These are phyloP conservation scores for Nakaseomyces delphensis DNA, from an alignment of 1,139 yeast genomes.

Conservation along the genomic window DNA sequence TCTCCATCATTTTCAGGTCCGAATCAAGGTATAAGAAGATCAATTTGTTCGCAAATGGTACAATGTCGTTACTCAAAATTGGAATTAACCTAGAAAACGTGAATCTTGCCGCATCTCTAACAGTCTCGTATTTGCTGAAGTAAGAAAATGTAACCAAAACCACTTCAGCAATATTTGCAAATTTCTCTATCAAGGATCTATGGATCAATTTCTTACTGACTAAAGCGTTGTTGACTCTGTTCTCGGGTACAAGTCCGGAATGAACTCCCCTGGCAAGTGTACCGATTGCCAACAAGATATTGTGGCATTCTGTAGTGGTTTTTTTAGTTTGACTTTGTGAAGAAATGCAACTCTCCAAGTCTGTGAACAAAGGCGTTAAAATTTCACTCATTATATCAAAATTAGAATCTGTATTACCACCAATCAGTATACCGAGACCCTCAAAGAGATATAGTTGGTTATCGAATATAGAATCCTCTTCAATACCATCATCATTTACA, in stretches of 20 bases:
- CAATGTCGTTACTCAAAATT: conserved; percentile 48
- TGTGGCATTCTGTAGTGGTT: conserved; percentile 68
- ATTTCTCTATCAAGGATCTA: conserved; percentile 38
- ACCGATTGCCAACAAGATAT: conserved; percentile 79
- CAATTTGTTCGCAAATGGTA: conserved; percentile 58
- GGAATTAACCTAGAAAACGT: conserved; percentile 83
- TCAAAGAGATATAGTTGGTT: conserved; percentile 80
- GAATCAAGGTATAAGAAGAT: conserved; percentile 65
- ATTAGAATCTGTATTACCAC: conserved; percentile 35
- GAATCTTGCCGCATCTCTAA: conserved; percentile 81
- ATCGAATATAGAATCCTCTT: conserved; percentile 59
- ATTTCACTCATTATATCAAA: conserved; percentile 50
- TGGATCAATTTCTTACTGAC: conserved; percentile 26
- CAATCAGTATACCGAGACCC: conserved; percentile 58
- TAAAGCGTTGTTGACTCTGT: conserved; percentile 31
- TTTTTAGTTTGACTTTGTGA: conserved; percentile 38
- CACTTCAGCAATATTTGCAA: conserved; percentile 70
- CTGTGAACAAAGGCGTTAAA: conserved; percentile 69
- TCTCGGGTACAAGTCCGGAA: conserved; percentile 32
- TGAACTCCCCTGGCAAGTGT: conserved; percentile 76
- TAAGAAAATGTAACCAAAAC: conserved; percentile 76
- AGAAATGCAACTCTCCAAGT: conserved; percentile 59
- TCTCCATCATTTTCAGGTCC: conserved; percentile 54
- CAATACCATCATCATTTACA: conserved; percentile 47
- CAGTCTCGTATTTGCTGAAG: conserved; percentile 54